Evolutionary conservation across 2,329 filamentous ascomycete species (phyloP).

Genomic region (Colletotrichum horii): DNA sequence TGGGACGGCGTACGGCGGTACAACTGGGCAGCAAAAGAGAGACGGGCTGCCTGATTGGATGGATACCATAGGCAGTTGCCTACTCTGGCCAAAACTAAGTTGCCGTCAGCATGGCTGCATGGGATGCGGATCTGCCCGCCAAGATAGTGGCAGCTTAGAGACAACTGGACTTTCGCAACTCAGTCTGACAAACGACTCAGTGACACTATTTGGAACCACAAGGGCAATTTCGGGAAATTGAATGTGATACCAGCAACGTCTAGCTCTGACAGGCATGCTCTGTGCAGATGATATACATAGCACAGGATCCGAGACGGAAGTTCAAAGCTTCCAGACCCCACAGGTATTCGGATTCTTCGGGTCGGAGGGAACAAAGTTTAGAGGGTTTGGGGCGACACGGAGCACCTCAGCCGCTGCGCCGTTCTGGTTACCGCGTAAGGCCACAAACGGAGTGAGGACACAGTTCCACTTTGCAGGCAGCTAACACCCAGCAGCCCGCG

Average conservation of each 20-base stretch:
- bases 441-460: not conserved
- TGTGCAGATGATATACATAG: not conserved
- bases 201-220: not conserved
- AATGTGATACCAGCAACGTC: not conserved
- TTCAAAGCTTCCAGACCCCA: not conserved
- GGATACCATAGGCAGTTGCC: not conserved
- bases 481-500: not conserved
- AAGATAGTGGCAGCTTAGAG: not conserved
- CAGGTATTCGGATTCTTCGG: not conserved
- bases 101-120: not conserved
- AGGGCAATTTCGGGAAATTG: not conserved
- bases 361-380: not conserved
- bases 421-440: not conserved
- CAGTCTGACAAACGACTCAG: not conserved
- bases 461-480: conserved; percentile 5
- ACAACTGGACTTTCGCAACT: not conserved
- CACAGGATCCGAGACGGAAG: not conserved
- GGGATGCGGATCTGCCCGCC: not conserved
- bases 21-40: not conserved
- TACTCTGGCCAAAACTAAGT: not conserved
- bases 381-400: conserved; percentile 5
- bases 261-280: not conserved
- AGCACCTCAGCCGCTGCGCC: conserved; percentile 10
- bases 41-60: not conserved
- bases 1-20: not conserved